A percentile compares a stretch with the other conserved stretches of the same genome.
Evolutionary conservation across 1,139 yeast species (phyloP).

Genomic region (Lizanozyma gosingica): DNA sequence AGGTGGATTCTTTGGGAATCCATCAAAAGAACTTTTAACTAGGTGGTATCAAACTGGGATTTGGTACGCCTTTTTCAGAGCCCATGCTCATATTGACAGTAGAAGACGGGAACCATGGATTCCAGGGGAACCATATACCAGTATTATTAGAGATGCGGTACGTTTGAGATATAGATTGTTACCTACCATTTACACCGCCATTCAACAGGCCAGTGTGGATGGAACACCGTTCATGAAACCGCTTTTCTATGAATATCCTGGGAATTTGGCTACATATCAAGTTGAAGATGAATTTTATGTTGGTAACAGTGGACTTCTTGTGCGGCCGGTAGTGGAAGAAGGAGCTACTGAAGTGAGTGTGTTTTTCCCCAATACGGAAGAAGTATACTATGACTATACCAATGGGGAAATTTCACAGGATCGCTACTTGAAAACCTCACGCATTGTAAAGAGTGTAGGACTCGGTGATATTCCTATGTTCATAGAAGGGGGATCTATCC

Average conservation of each 20-base stretch:
- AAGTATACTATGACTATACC: conserved; percentile 50
- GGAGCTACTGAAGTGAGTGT: conserved; percentile 37
- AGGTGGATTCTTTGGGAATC: conserved; percentile 94
- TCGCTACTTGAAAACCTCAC: background rate
- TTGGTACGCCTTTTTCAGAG: conserved; percentile 95
- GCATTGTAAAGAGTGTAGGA: conserved; percentile 23
- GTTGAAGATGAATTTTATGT: conserved; percentile 81
- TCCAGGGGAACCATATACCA: conserved; percentile 66
- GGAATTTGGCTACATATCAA: conserved; percentile 37
- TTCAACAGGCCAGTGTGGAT: conserved; percentile 47
- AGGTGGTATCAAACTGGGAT: conserved; percentile 96
- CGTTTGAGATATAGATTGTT: conserved; percentile 64
- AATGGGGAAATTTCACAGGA: conserved; percentile 18
- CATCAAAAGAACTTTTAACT: conserved; percentile 65
- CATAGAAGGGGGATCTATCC: conserved; percentile 69
- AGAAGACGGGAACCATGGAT: conserved; percentile 91
- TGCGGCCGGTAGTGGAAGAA: conserved; percentile 71
- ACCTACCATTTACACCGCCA: conserved; percentile 77
- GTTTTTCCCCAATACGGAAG: conserved; percentile 52
- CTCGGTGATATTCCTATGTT: conserved; percentile 64
- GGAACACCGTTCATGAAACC: conserved; percentile 78
- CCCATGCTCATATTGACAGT: conserved; percentile 92
- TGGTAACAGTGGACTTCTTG: conserved; percentile 65
- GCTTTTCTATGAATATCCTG: conserved; percentile 56
- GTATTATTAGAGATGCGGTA: conserved; percentile 61